Evolutionary conservation across 306 rosid species (phyloP), one percentile per base, ranked within the genome.

Genomic region (Myrica gale): DNA sequence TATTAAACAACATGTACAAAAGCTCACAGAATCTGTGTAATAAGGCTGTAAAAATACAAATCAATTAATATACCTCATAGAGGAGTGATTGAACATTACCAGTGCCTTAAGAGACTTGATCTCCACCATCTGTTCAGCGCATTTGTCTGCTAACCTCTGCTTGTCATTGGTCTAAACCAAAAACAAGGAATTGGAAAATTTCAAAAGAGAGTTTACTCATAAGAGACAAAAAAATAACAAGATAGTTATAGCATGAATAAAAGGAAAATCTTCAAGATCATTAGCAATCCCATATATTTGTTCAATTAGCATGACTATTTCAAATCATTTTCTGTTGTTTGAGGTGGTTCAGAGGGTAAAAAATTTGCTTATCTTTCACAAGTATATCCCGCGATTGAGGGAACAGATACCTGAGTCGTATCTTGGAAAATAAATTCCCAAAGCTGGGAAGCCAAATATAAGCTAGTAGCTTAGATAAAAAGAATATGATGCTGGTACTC

Each of bases 91-190:
- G 62, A 60, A 74, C 53, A 74, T 20, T 83, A 92, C 99, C 90
- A 75, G 65, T 75, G 76, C 79, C 85, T 89, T 92, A 32, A 89
- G 90, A 79, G 93, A 89, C 80, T 87, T 92, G 76, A 92, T 88
- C 85, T 89, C 92, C 77, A 20, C 75, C 82, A 46, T 73, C 76
- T 90, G 97, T 73, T 87, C 92, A 13, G 84, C 90, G 82, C 93
- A 90, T 74, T 83, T 85, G 81, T 82, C 82, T 43, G 75, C 83
- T 68, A 90, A 88, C 89, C 80, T 80, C 84, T 75, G 83, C 37
- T 76, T 79, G 81, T 90, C 93, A 3, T 69, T 77, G 70, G 81
- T 86, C 97, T 95, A 85, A 81, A 21, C 71, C 80, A 85, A 66
- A 65, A 74, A 82, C 45, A 76, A 72, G 70, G 71, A 80, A 56